Evolutionary conservation across 2,329 filamentous ascomycete genomes (phyloP).

Genomic region (Pseudofabraea citricarpa): DNA sequence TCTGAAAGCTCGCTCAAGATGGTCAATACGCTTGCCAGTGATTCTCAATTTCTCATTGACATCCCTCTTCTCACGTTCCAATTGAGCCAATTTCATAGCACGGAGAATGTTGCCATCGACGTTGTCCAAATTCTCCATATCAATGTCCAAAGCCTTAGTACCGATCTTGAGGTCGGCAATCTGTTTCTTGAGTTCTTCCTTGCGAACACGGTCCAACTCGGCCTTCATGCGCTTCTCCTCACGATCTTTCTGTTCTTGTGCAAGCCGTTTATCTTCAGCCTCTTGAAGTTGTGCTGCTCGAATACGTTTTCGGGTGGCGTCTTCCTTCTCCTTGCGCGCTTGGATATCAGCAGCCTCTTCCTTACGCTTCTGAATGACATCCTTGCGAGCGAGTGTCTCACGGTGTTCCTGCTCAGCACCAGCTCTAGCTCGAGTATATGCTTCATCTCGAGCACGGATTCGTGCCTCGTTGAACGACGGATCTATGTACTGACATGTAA

Average conservation of each 20-base stretch:
- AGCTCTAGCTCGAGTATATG: conserved; percentile 74
- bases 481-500: conserved; percentile 95
- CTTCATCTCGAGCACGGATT: conserved; percentile 71
- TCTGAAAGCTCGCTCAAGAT: conserved; percentile 93
- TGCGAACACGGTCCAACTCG: conserved; percentile 84
- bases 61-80: conserved; percentile 97
- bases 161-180: conserved; percentile 87
- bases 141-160: conserved; percentile 70
- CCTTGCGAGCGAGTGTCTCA: conserved; percentile 79
- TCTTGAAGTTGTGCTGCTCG: conserved; percentile 85
- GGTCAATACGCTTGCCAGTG: conserved; percentile 92
- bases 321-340: conserved; percentile 87
- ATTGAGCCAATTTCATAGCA: conserved; percentile 88
- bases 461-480: conserved; percentile 80
- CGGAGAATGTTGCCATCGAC: conserved; percentile 88
- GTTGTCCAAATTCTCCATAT: conserved; percentile 75
- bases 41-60: conserved; percentile 86
- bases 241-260: conserved; percentile 88
- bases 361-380: conserved; percentile 94
- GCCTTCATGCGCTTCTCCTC: conserved; percentile 81
- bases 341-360: conserved; percentile 87
- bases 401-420: conserved; percentile 90
- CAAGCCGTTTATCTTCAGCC: conserved; percentile 81
- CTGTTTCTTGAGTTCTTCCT: conserved; percentile 91
- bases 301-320: conserved; percentile 80